A percentile compares a stretch with the other conserved stretches of the same genome.
phyloP scores from a whole-genome alignment of 495 filamentous ascomycete species.

The Amniculicola lignicola region DNA sequence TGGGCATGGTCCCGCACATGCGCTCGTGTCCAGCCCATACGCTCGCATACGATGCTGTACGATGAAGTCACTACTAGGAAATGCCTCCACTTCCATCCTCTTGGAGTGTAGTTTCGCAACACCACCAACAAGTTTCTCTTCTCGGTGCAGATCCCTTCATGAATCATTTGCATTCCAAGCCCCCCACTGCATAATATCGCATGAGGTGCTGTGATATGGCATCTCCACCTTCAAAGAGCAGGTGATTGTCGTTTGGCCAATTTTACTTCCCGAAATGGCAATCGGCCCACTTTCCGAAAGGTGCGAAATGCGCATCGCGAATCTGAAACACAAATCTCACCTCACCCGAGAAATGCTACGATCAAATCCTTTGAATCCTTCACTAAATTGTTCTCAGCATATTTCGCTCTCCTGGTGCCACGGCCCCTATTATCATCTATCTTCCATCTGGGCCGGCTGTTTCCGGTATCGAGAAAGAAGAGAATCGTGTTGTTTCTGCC shows the following conservation, averaged over 20 bases:
- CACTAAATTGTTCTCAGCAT: slow-evolving; percentile 26
- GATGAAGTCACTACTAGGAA: slow-evolving; percentile 19
- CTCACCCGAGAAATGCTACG: background rate
- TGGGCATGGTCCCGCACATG: background rate
- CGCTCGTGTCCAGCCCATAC: background rate
- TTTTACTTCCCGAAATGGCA: no score
- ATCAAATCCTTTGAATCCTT: background rate
- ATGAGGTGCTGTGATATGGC: background rate
- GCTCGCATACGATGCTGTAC: background rate
- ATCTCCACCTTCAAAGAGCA: background rate
- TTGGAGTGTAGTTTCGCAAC: no score
- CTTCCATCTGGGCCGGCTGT: slow-evolving; percentile 36
- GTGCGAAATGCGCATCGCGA: no score
- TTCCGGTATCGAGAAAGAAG: slow-evolving; percentile 3
- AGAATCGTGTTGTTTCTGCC: slow-evolving; percentile 19
- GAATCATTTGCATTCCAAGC: background rate
- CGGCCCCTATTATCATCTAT: slow-evolving; percentile 40
- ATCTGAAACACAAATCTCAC: no score
- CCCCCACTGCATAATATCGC: background rate
- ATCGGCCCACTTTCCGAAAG: no score
- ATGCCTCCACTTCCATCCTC: no score
- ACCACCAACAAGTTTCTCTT: background rate
- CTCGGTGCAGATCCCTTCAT: no score
- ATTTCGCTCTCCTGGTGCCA: slow-evolving; percentile 5
- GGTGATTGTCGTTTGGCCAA: no score